Conservation (phyloP, 305 asterid species). For the Galium porrigens region DNA sequence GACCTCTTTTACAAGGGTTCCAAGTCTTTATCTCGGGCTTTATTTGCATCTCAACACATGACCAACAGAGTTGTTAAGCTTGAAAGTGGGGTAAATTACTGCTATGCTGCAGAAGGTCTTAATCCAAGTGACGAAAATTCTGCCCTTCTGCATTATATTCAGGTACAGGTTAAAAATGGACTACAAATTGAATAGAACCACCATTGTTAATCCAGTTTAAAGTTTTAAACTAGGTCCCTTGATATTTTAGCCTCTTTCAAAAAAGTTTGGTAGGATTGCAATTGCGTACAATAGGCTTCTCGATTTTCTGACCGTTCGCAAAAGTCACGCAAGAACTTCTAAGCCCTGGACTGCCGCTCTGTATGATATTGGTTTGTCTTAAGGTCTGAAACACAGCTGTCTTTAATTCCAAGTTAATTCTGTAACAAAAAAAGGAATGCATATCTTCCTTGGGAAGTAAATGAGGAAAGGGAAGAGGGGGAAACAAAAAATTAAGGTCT, state of each 20-base stretch:
- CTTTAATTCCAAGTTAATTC: neutral
- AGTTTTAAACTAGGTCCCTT: neutral
- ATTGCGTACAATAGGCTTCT: neutral
- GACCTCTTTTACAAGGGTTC: constrained; percentile 56
- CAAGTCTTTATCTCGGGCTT: constrained; percentile 44
- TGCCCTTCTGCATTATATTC: constrained; percentile 81
- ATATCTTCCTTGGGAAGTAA: neutral
- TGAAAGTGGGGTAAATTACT: constrained; percentile 45
- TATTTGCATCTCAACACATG: constrained; percentile 73
- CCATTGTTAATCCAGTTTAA: neutral
- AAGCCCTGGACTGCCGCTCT: neutral
- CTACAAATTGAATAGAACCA: neutral
- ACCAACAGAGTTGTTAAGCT: constrained; percentile 70
- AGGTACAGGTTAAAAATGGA: constrained; percentile 29
- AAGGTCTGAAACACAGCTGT: neutral
- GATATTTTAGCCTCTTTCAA: neutral
- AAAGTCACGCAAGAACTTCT: neutral
- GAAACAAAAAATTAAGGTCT: neutral
- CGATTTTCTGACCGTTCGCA: neutral
- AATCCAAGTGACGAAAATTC: constrained; percentile 92
- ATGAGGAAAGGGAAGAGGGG: neutral
- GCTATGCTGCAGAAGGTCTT: constrained; percentile 52
- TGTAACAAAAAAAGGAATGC: neutral
- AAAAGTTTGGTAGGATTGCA: neutral
- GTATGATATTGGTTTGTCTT: neutral